These are phyloP conservation scores for Jackrogersella multiformis DNA, from an alignment of 495 filamentous ascomycete species.

Conservation along the genomic window DNA sequence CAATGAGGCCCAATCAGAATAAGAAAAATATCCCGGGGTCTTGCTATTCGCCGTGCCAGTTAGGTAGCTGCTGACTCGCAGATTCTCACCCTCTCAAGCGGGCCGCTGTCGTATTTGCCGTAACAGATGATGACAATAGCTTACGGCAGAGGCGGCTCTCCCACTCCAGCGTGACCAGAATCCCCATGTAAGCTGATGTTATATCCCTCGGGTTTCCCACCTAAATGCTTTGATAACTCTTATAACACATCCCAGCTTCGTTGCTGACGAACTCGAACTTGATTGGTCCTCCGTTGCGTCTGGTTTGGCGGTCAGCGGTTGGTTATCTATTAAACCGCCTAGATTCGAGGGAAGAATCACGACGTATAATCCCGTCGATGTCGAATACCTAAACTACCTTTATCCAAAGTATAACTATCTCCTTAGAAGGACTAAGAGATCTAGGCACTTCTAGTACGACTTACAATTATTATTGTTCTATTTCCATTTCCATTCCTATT, in stretches of 20 bases:
- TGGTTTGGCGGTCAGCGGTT: constrained; percentile 26
- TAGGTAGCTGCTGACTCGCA: constrained; percentile 39
- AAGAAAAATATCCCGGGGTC: background rate
- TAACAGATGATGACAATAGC: constrained; percentile 28
- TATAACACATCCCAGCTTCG: constrained; percentile 9
- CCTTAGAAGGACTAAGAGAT: constrained; percentile 31
- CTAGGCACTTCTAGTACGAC: constrained; percentile 27
- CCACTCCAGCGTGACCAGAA: constrained; percentile 28
- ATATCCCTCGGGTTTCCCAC: constrained; percentile 38
- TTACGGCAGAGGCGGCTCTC: constrained; percentile 37
- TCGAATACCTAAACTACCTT: constrained; percentile 12
- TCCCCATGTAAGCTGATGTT: constrained; percentile 41
- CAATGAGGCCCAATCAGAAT: constrained; percentile 18
- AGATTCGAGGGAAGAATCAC: constrained; percentile 9
- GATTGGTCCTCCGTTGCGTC: constrained; percentile 10
- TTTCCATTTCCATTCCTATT: too few species aligned
- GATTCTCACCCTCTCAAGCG: constrained; percentile 32
- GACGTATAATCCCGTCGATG: constrained; percentile 8
- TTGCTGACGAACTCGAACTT: constrained; percentile 22
- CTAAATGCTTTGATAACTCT: background rate
- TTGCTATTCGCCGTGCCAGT: constrained; percentile 15
- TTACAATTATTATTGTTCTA: too few species aligned
- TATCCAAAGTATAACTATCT: background rate
- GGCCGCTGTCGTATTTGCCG: constrained; percentile 33
- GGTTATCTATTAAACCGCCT: constrained; percentile 10